Evolutionary conservation across 106 monocot species (phyloP), one percentile per base, ranked within the genome.

Genomic region (Apostasia ramifera): DNA sequence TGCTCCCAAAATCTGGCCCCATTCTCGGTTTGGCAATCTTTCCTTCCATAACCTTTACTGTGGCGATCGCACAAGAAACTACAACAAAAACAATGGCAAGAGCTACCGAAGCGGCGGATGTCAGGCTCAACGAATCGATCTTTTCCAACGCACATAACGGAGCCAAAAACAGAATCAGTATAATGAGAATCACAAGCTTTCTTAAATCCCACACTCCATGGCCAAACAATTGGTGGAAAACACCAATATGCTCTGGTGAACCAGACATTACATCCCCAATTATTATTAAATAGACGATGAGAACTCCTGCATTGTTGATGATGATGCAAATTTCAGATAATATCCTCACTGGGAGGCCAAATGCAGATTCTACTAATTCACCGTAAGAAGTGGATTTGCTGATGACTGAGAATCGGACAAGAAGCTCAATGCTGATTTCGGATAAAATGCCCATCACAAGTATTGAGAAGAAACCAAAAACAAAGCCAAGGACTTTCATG

Each of bases 251-350:
- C 26, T 89, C 61, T 1, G 64, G 6, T 13, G 89, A 89, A 3
- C 93, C 93, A 2, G 89, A 93, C 81, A 93, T 79, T 14, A 93
- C 93, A 55, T 89, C 93, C 3, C 93, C 93, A 2, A 93, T 84
- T 53, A 93, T 93, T 42, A 93, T 89, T 41, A 93, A 47, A 63
- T 93, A 93, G 15, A 93, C 93, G 2, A 89, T 81, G 12, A 93
- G 89, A 68, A 89, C 65, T 5, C 93, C 93, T 1, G 84, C 83
- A 63, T 93, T 93, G 77, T 86, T 89, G 70, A 93, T 40, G 26
- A 89, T 78, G 55, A 93, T 84, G 73, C 83, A 89, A 44, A 93
- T 66, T 57, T 93, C 86, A 1, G 89, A 74, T 2, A 93, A 37
- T 15, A 86, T 62, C 61, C 81, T 77, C 42, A 69, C 63, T 1